Evolutionary conservation across 352 stramenopile genomes (phyloP).

Genomic region (Phytophthora litchii): DNA sequence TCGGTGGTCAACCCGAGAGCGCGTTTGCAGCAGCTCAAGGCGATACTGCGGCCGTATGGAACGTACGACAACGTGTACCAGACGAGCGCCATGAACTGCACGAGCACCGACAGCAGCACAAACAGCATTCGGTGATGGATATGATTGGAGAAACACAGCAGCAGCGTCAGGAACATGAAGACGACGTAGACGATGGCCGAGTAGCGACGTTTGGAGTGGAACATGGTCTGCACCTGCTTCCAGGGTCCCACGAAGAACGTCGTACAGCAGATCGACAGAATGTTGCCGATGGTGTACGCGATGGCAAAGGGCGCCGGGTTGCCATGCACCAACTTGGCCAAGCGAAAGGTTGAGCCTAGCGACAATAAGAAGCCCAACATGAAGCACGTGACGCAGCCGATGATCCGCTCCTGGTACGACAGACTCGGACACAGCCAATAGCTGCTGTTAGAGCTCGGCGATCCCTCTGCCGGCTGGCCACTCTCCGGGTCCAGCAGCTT

Average conservation of each 20-base stretch:
- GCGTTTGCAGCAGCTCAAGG: conserved; percentile 69
- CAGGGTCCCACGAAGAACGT: conserved; percentile 88
- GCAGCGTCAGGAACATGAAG: conserved; percentile 81
- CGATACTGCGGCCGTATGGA: conserved; percentile 82
- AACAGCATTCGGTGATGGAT: conserved; percentile 73
- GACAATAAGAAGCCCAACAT: conserved; percentile 82
- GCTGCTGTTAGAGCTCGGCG: conserved; percentile 27
- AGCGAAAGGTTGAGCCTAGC: conserved; percentile 80
- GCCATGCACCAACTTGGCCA: conserved; percentile 76
- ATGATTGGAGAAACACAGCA: conserved; percentile 72
- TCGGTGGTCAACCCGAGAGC: conserved; percentile 49
- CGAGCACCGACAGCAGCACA: conserved; percentile 74
- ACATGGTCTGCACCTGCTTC: conserved; percentile 87
- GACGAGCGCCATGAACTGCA: conserved; percentile 79
- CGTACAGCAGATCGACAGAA: conserved; percentile 79
- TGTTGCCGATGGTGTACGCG: conserved; percentile 87
- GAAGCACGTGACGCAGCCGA: conserved; percentile 85
- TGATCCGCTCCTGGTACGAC: conserved; percentile 85
- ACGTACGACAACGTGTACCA: conserved; percentile 92
- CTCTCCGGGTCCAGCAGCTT: conserved; percentile 81
- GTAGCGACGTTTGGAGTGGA: conserved; percentile 72
- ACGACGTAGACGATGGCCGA: conserved; percentile 77
- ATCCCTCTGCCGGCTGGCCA: conserved; percentile 41
- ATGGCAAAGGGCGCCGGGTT: conserved; percentile 85
- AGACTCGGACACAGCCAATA: conserved; percentile 68